Evolutionary conservation across 2,329 filamentous ascomycete genomes (phyloP).

Genomic region (Aspergillus piperis): DNA sequence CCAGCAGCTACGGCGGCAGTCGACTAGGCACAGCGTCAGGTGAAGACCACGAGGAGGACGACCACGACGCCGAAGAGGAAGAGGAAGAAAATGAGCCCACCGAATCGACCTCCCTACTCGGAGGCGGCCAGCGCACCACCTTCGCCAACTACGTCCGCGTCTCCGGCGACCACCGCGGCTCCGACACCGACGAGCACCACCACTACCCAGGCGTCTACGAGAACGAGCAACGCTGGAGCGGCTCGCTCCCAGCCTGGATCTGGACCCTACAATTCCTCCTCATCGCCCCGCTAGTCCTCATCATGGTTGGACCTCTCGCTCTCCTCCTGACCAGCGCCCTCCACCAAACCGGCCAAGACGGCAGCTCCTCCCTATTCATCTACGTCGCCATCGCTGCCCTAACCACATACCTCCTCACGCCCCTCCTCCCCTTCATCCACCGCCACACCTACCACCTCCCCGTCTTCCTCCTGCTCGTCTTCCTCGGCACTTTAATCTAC

Average conservation of each 20-base stretch:
- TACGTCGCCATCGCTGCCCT: constrained; percentile 70
- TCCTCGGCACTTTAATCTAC: constrained; percentile 76
- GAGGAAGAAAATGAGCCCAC: constrained; percentile 47
- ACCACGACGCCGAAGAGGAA: constrained; percentile 39
- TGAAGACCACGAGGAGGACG: constrained; percentile 41
- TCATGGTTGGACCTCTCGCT: constrained; percentile 74
- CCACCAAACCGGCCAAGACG: constrained; percentile 82
- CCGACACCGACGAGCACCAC: constrained; percentile 30
- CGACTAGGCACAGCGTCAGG: constrained; percentile 46
- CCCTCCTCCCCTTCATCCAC: constrained; percentile 81
- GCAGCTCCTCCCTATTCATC: constrained; percentile 68
- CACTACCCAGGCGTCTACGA: constrained; percentile 55
- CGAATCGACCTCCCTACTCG: constrained; percentile 60
- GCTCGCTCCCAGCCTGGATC: constrained; percentile 73
- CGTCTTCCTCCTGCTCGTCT: constrained; percentile 70
- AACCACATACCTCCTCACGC: constrained; percentile 71
- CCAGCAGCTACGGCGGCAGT: constrained; percentile 42
- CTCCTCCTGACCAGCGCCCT: constrained; percentile 72
- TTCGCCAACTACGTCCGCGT: constrained; percentile 57
- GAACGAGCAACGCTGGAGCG: constrained; percentile 84
- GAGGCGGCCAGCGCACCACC: constrained; percentile 52
- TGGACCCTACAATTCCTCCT: constrained; percentile 87
- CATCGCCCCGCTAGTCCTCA: constrained; percentile 73
- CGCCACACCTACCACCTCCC: constrained; percentile 82
- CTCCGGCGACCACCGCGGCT: constrained; percentile 30